Evolutionary conservation across 2,329 filamentous ascomycete species (phyloP).

Genomic region (Fusarium dlaminii): DNA sequence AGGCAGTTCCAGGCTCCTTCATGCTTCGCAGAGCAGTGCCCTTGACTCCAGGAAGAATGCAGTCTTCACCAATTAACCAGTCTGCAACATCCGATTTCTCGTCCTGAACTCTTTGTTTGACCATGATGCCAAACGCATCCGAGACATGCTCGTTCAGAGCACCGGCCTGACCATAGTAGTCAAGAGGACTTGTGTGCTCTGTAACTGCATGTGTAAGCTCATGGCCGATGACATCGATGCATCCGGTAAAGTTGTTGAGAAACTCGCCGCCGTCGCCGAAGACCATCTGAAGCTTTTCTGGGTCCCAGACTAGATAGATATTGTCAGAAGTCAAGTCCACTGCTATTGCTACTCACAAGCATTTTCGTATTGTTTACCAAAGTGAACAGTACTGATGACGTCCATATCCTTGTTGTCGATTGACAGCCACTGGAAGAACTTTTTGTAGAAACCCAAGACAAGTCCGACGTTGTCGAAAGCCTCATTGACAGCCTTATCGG

Average conservation of each 20-base stretch:
- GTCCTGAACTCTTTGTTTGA: conserved; percentile 62
- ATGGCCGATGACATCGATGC: conserved; percentile 66
- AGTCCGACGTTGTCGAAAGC: conserved; percentile 61
- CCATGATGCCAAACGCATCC: conserved; percentile 66
- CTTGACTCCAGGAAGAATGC: conserved; percentile 60
- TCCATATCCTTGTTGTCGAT: conserved; percentile 61
- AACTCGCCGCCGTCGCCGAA: conserved; percentile 65
- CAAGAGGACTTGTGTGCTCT: conserved; percentile 59
- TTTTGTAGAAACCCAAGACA: conserved; percentile 60
- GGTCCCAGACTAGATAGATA: conserved; percentile 58
- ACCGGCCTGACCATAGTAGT: conserved; percentile 62
- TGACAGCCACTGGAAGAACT: conserved; percentile 60
- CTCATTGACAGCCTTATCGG: conserved; percentile 58
- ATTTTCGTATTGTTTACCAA: conserved; percentile 60
- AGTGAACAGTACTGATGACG: conserved; percentile 64
- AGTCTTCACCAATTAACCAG: conserved; percentile 65
- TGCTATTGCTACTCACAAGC: conserved; percentile 51
- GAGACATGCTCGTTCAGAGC: conserved; percentile 67
- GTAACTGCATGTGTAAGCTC: conserved; percentile 66
- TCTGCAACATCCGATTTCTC: conserved; percentile 58
- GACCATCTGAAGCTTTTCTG: conserved; percentile 60
- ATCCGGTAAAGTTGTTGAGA: conserved; percentile 61
- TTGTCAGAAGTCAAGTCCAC: not conserved
- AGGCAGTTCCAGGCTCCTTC: conserved; percentile 63
- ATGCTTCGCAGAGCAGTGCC: conserved; percentile 63